A percentile compares a stretch with the other conserved stretches of the same genome.
Evolutionary conservation across 768 basidiomycete genomes (phyloP).

Genomic region (Xanthoconium purpureum): DNA sequence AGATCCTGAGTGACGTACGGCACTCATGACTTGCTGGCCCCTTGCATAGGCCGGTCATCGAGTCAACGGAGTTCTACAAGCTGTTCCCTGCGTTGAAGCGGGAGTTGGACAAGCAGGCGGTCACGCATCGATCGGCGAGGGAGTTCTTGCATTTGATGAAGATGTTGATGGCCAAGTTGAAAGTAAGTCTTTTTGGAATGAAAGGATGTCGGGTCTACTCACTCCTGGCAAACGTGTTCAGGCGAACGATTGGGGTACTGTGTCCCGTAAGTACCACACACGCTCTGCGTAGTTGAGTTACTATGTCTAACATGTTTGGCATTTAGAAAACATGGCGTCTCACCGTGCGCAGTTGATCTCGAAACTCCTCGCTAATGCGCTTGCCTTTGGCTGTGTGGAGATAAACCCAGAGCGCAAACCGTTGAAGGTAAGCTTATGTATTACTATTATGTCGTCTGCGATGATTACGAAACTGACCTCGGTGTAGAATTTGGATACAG

Average conservation of each 20-base stretch:
- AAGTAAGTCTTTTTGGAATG: conserved; percentile 35
- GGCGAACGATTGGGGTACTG: conserved; percentile 64
- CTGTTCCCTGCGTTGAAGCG: conserved; percentile 49
- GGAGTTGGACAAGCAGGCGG: conserved; percentile 44
- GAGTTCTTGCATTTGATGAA: conserved; percentile 58
- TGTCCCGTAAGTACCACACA: conserved; percentile 47
- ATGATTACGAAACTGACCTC: neutral
- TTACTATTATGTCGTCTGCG: no score
- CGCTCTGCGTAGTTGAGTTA: no score
- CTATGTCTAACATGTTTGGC: neutral
- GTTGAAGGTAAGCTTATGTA: conserved; percentile 49
- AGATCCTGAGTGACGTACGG: neutral
- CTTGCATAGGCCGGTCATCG: conserved; percentile 48
- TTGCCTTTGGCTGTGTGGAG: conserved; percentile 47
- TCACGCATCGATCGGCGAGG: conserved; percentile 50
- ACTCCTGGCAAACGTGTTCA: no score
- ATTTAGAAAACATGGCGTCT: conserved; percentile 46
- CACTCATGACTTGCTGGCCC: neutral
- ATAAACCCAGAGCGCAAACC: conserved; percentile 44
- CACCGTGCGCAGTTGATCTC: conserved; percentile 48
- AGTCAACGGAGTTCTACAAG: conserved; percentile 57
- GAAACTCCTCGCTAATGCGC: conserved; percentile 43
- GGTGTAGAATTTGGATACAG: conserved; percentile 51
- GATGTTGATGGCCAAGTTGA: conserved; percentile 67
- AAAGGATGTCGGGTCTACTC: no score